Conservation (phyloP, 139 green algal species). For the Gonium pectorale region DNA sequence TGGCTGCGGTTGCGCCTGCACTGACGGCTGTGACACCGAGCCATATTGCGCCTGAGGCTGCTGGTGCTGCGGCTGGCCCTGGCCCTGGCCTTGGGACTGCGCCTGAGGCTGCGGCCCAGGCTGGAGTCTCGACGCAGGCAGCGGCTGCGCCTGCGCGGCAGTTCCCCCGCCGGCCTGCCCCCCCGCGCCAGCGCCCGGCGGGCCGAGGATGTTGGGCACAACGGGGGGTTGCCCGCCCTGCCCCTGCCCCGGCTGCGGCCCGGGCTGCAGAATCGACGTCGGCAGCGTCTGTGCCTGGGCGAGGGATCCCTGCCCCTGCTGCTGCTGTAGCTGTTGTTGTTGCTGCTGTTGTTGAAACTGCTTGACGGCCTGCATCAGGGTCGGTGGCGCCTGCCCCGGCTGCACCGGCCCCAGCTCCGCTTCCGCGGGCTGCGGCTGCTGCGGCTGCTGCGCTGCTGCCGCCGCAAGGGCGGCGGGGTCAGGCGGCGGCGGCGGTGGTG, state of each 20-base stretch:
- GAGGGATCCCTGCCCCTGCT: slow-evolving; percentile 1
- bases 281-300: neutral
- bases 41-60: neutral
- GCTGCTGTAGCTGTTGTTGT: slow-evolving; percentile 31
- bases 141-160: too few relatives aligned
- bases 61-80: neutral
- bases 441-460: neutral
- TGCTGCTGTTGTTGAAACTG: neutral
- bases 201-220: too few relatives aligned
- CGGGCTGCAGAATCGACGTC: too few relatives aligned
- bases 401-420: neutral
- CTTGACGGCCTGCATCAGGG: neutral
- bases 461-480: neutral
- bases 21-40: too few relatives aligned
- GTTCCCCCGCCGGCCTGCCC: too few relatives aligned
- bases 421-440: neutral
- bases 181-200: too few relatives aligned
- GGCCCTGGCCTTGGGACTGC: neutral
- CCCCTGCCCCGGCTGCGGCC: too few relatives aligned
- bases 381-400: slow-evolving; percentile 3
- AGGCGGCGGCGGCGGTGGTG: slow-evolving; percentile 15
- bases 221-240: too few relatives aligned
- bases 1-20: neutral
- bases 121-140: too few relatives aligned
- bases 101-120: neutral